phyloP scores from a whole-genome alignment of 257 asterid species.

The Solanum corneliomulleri region DNA sequence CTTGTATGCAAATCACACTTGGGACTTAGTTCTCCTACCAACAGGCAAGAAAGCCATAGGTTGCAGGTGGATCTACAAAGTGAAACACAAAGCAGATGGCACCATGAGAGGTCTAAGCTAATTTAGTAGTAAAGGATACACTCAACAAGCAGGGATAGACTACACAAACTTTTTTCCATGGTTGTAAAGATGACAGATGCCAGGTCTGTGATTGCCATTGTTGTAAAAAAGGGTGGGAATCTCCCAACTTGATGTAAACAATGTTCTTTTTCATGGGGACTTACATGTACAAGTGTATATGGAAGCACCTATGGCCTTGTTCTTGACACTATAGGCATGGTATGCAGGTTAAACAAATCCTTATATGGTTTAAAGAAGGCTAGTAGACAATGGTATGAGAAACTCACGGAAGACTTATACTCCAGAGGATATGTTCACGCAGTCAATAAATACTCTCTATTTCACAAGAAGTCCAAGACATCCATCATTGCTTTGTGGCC shows the following conservation, averaged over 20 bases:
- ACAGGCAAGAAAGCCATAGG: not conserved
- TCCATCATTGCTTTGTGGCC: no score
- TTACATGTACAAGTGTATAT: not conserved
- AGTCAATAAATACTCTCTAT: not conserved
- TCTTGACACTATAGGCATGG: not conserved
- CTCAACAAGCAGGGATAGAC: not conserved
- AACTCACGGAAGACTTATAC: not conserved
- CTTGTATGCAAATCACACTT: no score
- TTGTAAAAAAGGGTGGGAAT: not conserved
- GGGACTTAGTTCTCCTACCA: not conserved
- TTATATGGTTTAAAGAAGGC: not conserved
- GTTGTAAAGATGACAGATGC: not conserved
- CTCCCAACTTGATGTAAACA: not conserved
- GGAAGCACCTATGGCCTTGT: not conserved
- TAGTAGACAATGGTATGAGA: not conserved
- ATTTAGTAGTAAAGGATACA: not conserved
- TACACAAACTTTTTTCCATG: not conserved
- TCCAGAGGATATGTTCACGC: not conserved
- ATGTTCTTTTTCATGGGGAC: not conserved
- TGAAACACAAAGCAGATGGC: not conserved
- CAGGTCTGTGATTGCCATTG: not conserved
- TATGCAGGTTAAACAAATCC: not conserved
- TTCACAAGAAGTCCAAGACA: not conserved
- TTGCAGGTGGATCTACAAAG: not conserved
- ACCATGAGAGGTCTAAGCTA: not conserved